A percentile compares a stretch with the other conserved stretches of the same genome.
phyloP scores from a whole-genome alignment of 176 grass and related monocot genomes.

The Tillandsia leiboldiana region DNA sequence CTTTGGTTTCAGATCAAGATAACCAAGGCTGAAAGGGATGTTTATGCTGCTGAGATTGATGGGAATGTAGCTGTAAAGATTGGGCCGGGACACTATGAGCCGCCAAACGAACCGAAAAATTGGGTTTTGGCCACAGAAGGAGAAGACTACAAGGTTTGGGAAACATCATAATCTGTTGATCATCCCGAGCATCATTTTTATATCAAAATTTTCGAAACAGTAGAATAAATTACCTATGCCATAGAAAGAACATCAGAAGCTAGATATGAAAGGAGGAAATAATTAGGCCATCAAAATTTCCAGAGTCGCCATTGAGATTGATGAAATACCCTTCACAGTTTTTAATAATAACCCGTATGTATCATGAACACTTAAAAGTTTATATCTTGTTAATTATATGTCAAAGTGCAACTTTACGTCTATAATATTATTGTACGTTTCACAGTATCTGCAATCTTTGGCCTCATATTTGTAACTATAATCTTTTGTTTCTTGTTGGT shows the following conservation, averaged over 20 bases:
- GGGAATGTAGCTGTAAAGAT: slow-evolving; percentile 75
- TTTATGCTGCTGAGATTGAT: slow-evolving; percentile 77
- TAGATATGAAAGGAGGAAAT: neutral
- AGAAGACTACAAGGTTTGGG: slow-evolving; percentile 79
- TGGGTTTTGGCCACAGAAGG: slow-evolving; percentile 73
- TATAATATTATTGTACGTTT: too few relatives aligned
- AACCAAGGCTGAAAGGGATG: slow-evolving; percentile 60
- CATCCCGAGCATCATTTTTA: slow-evolving; percentile 2
- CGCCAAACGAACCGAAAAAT: slow-evolving; percentile 32
- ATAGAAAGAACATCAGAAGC: neutral
- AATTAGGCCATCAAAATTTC: neutral
- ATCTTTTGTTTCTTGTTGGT: too few relatives aligned
- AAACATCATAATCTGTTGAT: slow-evolving; percentile 23
- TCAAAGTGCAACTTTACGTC: too few relatives aligned
- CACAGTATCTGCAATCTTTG: too few relatives aligned
- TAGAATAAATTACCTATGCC: neutral
- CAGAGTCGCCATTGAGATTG: neutral
- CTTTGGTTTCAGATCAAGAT: slow-evolving; percentile 63
- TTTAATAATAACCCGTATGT: neutral
- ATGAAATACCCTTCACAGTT: neutral
- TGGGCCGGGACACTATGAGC: slow-evolving; percentile 67
- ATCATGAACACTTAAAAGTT: too few relatives aligned
- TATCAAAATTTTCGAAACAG: neutral
- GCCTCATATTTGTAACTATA: too few relatives aligned
- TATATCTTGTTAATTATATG: too few relatives aligned